phyloP scores from a whole-genome alignment of 352 stramenopile genomes.

The Phytophthora sp. region DNA sequence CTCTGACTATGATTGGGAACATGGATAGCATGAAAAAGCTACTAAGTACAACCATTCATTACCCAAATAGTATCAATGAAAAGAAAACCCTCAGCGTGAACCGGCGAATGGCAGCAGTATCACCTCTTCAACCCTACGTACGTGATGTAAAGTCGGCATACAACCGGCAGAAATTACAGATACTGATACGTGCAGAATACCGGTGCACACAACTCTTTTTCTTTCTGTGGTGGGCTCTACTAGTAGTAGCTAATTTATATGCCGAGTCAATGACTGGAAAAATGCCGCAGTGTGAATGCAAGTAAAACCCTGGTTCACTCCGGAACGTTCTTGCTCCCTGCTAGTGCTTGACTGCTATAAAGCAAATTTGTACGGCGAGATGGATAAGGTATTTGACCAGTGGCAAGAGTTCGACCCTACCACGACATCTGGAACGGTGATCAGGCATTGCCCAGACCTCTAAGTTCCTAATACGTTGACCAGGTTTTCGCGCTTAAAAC shows the following conservation, averaged over 20 bases:
- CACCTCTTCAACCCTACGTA: background rate
- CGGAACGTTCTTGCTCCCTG: conserved; percentile 29
- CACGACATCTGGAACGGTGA: too few species aligned
- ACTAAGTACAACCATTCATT: background rate
- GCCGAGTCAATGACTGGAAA: conserved; percentile 16
- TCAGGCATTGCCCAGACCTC: too few species aligned
- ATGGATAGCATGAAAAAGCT: conserved; percentile 39
- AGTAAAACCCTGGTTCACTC: conserved; percentile 32
- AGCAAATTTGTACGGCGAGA: too few species aligned
- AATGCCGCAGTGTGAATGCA: conserved; percentile 23
- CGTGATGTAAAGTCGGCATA: background rate
- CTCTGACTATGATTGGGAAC: conserved; percentile 17
- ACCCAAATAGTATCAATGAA: background rate
- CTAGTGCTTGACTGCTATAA: conserved; percentile 37
- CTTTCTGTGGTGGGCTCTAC: conserved; percentile 9
- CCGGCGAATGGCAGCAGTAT: background rate
- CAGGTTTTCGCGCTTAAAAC: too few species aligned
- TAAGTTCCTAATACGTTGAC: too few species aligned
- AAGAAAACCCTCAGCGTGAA: background rate
- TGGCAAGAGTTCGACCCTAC: too few species aligned
- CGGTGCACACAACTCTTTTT: conserved; percentile 8
- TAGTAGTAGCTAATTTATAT: conserved; percentile 24
- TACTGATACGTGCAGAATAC: background rate
- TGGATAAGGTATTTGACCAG: too few species aligned
- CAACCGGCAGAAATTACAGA: background rate